A percentile compares a stretch with the other conserved stretches of the same genome.
These are phyloP conservation scores for Coniella lustricola DNA, from an alignment of 2,329 filamentous ascomycete genomes.

Conservation along the genomic window DNA sequence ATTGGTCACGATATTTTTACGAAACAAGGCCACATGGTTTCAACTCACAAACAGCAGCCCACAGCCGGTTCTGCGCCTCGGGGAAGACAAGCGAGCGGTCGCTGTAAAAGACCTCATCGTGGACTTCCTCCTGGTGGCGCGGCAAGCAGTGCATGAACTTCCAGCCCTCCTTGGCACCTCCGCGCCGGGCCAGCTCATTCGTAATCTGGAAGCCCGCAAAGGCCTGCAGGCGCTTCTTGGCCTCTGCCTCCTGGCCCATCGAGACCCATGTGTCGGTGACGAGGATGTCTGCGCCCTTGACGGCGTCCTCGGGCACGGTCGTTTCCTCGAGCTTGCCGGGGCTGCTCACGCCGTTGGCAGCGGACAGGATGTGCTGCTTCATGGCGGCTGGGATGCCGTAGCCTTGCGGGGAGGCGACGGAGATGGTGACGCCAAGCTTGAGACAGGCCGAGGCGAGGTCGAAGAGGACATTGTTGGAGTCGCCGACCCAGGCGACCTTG, in stretches of 20 bases:
- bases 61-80: constrained; percentile 91
- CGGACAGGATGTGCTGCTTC: constrained; percentile 61
- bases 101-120: constrained; percentile 90
- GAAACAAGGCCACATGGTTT: not conserved
- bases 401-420: constrained; percentile 78
- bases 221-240: constrained; percentile 65
- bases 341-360: constrained; percentile 48
- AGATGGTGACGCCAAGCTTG: constrained; percentile 80
- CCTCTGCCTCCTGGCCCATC: constrained; percentile 93
- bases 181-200: constrained; percentile 70
- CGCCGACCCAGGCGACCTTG: constrained; percentile 93
- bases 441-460: constrained; percentile 82
- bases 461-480: constrained; percentile 95
- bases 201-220: constrained; percentile 93
- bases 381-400: constrained; percentile 76
- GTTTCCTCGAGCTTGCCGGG: constrained; percentile 69
- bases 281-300: constrained; percentile 79
- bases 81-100: constrained; percentile 79
- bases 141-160: constrained; percentile 99
- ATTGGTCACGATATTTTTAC: not conserved
- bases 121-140: constrained; percentile 85
- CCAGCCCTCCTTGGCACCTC: constrained; percentile 83
- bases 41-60: constrained; percentile 70
- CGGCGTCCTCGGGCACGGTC: constrained; percentile 72
- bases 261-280: constrained; percentile 98